Conservation (phyloP, 495 filamentous ascomycete genomes). For the Aspergillus hancockii region DNA sequence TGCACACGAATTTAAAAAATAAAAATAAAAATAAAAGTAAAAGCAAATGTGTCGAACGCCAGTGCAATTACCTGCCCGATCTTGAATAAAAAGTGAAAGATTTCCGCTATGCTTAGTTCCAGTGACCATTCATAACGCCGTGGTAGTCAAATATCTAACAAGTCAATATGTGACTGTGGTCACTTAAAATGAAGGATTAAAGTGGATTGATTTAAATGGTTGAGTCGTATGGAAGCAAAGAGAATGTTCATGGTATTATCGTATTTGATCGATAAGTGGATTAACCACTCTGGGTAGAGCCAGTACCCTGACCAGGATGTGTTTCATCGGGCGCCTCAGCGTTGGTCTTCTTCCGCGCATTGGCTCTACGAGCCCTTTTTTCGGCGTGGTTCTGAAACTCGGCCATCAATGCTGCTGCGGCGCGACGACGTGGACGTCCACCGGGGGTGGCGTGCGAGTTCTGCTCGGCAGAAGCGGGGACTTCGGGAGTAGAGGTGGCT, state of each 20-base stretch:
- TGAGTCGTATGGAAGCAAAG: not conserved
- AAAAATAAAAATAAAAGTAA: not conserved
- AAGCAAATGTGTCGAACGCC: not conserved
- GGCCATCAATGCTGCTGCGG: conserved; percentile 22
- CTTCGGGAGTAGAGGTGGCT: conserved; percentile 2
- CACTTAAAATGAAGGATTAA: not conserved
- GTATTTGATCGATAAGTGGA: not conserved
- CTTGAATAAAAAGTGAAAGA: not conserved
- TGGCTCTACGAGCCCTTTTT: conserved; percentile 21
- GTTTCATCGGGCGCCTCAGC: conserved; percentile 2
- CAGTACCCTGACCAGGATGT: not conserved
- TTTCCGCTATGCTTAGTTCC: conserved; percentile 4
- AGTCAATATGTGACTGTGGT: conserved; percentile 1
- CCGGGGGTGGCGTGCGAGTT: conserved; percentile 12
- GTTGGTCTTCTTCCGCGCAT: conserved; percentile 19
- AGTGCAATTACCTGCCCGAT: not conserved
- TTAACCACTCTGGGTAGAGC: not conserved
- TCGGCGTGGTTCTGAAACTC: conserved; percentile 24
- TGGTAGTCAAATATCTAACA: not conserved
- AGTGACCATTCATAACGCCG: conserved; percentile 3
- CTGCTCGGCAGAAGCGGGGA: conserved; percentile 8
- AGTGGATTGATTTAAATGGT: not conserved
- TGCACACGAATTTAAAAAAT: not conserved
- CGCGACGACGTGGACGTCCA: conserved; percentile 25
- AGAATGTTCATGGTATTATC: not conserved